Percentiles rank a stretch among this genome's conserved stretches.
phyloP scores from a whole-genome alignment of 495 filamentous ascomycete species.

The Penicillium bovifimosum region DNA sequence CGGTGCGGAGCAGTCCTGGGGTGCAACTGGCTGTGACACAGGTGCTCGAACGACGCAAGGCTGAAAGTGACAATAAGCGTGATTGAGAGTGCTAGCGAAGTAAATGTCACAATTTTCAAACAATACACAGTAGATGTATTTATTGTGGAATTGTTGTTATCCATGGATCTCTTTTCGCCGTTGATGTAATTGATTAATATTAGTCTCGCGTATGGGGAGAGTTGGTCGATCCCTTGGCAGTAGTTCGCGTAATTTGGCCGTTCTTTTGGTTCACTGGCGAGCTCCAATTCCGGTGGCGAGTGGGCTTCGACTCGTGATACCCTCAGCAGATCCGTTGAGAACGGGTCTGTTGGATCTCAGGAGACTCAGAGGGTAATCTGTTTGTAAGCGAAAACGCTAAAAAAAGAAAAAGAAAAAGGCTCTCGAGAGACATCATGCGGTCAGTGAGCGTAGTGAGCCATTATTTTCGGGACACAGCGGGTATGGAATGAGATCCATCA shows the following conservation, averaged over 20 bases:
- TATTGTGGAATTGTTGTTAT: not conserved
- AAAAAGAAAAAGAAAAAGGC: not conserved
- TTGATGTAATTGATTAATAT: not conserved
- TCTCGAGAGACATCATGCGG: slow-evolving; percentile 3
- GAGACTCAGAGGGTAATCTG: no score
- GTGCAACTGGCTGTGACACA: slow-evolving; percentile 67
- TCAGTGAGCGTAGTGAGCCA: slow-evolving; percentile 15
- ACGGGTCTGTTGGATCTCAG: not conserved
- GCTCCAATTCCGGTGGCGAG: not conserved
- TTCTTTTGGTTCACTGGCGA: slow-evolving; percentile 1
- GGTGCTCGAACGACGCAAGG: slow-evolving; percentile 50
- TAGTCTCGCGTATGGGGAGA: not conserved
- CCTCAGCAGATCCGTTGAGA: slow-evolving; percentile 1
- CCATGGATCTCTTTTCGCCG: not conserved
- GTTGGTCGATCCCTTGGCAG: slow-evolving; percentile 1
- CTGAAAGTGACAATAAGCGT: slow-evolving; percentile 15
- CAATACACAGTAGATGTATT: not conserved
- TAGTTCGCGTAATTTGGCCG: slow-evolving; percentile 2
- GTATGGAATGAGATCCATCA: slow-evolving; percentile 24
- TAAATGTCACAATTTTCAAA: no score
- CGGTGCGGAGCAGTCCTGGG: slow-evolving; percentile 65
- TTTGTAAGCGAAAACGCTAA: not conserved
- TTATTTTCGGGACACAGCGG: slow-evolving; percentile 26
- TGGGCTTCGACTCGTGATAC: slow-evolving; percentile 3
- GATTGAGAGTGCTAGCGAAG: slow-evolving; percentile 4